phyloP scores from a whole-genome alignment of 179 eudicot genomes.

The Actinidia polygama region DNA sequence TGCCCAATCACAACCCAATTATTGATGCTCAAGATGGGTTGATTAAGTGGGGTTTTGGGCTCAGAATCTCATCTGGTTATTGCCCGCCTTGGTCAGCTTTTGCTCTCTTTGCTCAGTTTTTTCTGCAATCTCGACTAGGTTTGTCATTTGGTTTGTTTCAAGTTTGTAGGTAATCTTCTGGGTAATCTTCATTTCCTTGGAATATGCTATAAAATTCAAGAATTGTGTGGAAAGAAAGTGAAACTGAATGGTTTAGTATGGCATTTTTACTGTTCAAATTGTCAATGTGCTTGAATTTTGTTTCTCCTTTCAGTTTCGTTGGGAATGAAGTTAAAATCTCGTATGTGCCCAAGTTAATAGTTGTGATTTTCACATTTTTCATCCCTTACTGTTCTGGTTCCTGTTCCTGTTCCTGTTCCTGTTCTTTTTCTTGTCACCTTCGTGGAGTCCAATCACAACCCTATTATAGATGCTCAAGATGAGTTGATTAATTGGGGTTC shows the following conservation, averaged over 20 bases:
- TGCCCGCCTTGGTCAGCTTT: slow-evolving; percentile 15
- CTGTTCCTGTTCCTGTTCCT: no score
- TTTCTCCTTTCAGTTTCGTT: no score
- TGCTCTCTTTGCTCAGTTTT: background rate
- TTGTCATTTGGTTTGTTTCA: slow-evolving; percentile 6
- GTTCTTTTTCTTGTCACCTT: no score
- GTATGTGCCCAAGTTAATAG: no score
- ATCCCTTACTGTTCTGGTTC: no score
- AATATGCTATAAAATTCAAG: background rate
- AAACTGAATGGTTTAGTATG: background rate
- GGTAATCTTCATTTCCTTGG: slow-evolving; percentile 6
- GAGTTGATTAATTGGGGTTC: slow-evolving; percentile 2
- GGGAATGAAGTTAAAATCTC: no score
- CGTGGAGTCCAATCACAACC: no score
- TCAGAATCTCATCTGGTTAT: slow-evolving; percentile 23
- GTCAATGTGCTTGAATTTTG: background rate
- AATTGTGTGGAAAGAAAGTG: background rate
- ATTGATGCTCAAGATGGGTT: background rate
- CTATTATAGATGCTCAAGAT: no score
- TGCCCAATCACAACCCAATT: no score
- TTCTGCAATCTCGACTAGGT: slow-evolving; percentile 8
- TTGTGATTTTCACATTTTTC: no score
- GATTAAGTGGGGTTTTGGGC: slow-evolving; percentile 10
- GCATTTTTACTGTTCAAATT: background rate
- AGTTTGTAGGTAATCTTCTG: background rate